phyloP scores from a whole-genome alignment of 306 rosid genomes.

The Acacia melanoxylon region DNA sequence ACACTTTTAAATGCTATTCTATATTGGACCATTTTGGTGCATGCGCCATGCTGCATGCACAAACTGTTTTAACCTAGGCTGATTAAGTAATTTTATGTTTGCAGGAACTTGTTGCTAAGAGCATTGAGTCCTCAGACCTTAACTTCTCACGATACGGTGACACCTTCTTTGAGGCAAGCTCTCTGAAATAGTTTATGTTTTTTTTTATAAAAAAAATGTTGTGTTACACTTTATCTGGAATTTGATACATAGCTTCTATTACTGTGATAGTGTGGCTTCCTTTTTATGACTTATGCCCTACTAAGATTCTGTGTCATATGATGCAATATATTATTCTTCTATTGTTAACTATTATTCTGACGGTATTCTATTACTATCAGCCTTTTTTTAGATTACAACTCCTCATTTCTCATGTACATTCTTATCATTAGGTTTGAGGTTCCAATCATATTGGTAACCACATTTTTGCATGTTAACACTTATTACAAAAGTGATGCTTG shows the following conservation, averaged over 20 bases:
- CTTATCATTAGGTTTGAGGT: neutral
- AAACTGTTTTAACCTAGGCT: neutral
- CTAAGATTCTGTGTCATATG: neutral
- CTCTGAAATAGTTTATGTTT: neutral
- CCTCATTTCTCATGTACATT: neutral
- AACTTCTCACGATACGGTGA: slow-evolving; percentile 85
- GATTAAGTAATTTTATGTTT: slow-evolving; percentile 6
- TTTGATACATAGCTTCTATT: neutral
- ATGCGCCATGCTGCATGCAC: neutral
- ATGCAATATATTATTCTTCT: neutral
- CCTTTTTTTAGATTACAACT: neutral
- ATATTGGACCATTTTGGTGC: neutral
- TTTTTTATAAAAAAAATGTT: neutral
- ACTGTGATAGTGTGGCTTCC: slow-evolving; percentile 1
- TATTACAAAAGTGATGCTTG: neutral
- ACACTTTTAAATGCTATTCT: neutral
- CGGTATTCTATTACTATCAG: neutral
- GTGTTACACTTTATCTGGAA: neutral
- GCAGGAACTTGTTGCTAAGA: slow-evolving; percentile 74
- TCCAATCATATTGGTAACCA: neutral
- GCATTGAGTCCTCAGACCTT: slow-evolving; percentile 70
- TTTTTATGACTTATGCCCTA: slow-evolving; percentile 1
- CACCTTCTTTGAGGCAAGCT: slow-evolving; percentile 71
- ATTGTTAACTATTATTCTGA: neutral
- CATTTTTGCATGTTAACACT: neutral